Evolutionary conservation across 208 protist genomes (phyloP), one percentile per base, ranked within the genome.

Genomic region (Acanthamoeba castellanii): DNA sequence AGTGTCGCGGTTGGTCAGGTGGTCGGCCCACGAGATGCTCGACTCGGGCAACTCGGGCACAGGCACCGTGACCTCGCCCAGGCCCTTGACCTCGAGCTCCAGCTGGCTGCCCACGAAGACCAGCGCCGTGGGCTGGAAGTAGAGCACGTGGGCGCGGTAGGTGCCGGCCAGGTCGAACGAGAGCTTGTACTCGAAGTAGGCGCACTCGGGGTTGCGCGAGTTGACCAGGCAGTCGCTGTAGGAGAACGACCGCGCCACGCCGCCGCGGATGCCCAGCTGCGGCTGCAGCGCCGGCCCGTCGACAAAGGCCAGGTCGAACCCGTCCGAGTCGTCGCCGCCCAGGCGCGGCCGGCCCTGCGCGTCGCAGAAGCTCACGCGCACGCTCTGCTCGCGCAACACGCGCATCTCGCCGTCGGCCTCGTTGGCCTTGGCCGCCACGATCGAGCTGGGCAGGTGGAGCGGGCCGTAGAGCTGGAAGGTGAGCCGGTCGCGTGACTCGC

Each of bases 391-490:
- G 32, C 85, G 52, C 3, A 91, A 91, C 8, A 91, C 55, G 32
- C 52, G 85, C 16, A 91, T 70, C 61, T 91, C 85, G 30, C 59
- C 52, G 42, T 91, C 85, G 52, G 52, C 59, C 55, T 27, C 3
- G 25, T 91, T 91, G 85, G 55, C 42, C 16, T 37, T 52, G 18
- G 25, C 22, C 52, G 9, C 3, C 20, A 70, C 85, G 7, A 11
- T 37, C 14, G 85, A 91, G 14, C 34, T 91, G 30, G 27, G 13
- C 59, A 27, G 59, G 37, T 70, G 4, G 61, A 91, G 37, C 85
- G 85, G 52, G 30, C 85, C 85, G 76, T 85, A 85, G 76, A 85
- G 34, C 20, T 57, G 76, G 76, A 85, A 85, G 13, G 3, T 7
- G 25, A 11, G 34, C 42, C 9, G 9, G 8, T 85, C 45, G 5